Evolutionary conservation across 352 stramenopile species (phyloP), one percentile per base, ranked within the genome.

Genomic region (Pythium guiyangense): DNA sequence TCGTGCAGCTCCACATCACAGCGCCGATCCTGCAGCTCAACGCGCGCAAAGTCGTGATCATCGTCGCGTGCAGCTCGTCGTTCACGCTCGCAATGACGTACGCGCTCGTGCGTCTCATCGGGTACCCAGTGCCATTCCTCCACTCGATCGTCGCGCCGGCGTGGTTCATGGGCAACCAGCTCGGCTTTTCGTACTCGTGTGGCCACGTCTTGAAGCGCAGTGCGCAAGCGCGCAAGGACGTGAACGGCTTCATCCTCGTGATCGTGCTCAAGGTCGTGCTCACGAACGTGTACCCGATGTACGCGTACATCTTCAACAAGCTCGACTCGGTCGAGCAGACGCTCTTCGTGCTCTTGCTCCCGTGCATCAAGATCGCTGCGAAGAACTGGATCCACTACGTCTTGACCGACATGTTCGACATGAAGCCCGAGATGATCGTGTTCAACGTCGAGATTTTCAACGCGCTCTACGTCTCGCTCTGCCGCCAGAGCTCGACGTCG

Each of bases 371-470:
- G 44, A 52, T 71, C 17, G 42, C 20, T 8, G 35, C 37, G 22
- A 60, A 60, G 45, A 60, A 60, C 37, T 45, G 34, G 44, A 54
- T 60, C 31, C 53, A 34, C 54, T 53, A 29, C 44, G 10, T 29
- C 10, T 29, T 60, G 17, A 8, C 3, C 31, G 34, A 60, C 44
- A 39, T 53, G 31, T 54, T 70, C 47, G 69, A 76, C 39, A 48
- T 67, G 17, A 73, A 77, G 27, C 70, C 73, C 4, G 69, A 86
- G 55, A 62, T 61, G 0, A 68, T 83, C 4, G 67, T 81, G 18
- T 83, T 86, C 52, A 83, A 77, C 20, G 65, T 79, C 4, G 69
- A 86, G 42, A 64, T 83, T 42, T 86, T 81, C 49, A 69, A 83
- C 52, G 60, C 73, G 34, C 52, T 83, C 12, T 85, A 72, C 20